Conservation (phyloP, 805 yeast species). For the Spathaspora sp. region DNA sequence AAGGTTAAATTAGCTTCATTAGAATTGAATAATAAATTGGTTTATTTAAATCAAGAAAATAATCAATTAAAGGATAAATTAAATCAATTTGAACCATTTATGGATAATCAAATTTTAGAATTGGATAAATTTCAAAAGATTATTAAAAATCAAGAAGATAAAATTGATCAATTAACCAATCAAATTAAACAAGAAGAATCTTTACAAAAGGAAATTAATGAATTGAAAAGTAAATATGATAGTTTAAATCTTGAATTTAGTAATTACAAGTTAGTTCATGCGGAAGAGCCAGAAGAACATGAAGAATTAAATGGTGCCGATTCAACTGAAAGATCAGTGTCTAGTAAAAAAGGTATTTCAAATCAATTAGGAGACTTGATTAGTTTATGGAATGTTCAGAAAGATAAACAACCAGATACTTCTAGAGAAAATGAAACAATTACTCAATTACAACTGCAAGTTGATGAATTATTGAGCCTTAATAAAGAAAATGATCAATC, state of each 20-base stretch:
- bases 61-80: conserved; percentile 36
- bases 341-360: conserved; percentile 27
- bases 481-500: conserved; percentile 40
- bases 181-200: conserved; percentile 43
- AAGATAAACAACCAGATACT: conserved; percentile 6
- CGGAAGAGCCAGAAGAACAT: conserved; percentile 22
- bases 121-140: conserved; percentile 50
- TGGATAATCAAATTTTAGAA: conserved; percentile 51
- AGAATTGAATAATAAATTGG: conserved; percentile 41
- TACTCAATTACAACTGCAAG: conserved; percentile 47
- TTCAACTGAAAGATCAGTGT: conserved; percentile 16
- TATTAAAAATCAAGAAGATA: conserved; percentile 49
- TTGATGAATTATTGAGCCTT: conserved; percentile 50
- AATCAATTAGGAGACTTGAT: conserved; percentile 34
- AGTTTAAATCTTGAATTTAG: conserved; percentile 41
- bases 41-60: conserved; percentile 47
- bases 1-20: conserved; percentile 41
- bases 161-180: conserved; percentile 36
- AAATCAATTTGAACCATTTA: conserved; percentile 47
- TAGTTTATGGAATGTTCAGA: conserved; percentile 24
- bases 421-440: conserved; percentile 25
- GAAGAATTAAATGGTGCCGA: conserved; percentile 9
- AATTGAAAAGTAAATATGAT: conserved; percentile 46
- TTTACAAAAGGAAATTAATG: conserved; percentile 43
- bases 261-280: conserved; percentile 33